Evolutionary conservation across 2,329 filamentous ascomycete species (phyloP).

Genomic region (Lachnellula cervina): DNA sequence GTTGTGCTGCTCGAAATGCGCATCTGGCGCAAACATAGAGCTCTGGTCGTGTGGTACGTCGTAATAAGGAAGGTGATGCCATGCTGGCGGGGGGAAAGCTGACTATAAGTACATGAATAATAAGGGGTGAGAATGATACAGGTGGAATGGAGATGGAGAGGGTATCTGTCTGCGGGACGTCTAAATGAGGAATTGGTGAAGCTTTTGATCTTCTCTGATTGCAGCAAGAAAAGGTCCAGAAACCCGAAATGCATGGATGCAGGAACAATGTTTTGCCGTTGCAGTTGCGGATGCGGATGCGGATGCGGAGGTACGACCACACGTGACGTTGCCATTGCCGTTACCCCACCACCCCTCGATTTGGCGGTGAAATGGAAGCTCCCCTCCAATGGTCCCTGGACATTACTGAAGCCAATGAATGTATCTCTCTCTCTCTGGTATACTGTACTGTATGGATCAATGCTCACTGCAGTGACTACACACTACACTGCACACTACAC

Average conservation of each 20-base stretch:
- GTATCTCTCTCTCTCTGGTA: not conserved
- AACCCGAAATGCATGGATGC: not conserved
- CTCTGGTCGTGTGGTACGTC: constrained; percentile 18
- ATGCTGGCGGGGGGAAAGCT: constrained; percentile 18
- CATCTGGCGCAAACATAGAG: constrained; percentile 30
- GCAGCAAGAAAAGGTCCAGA: not conserved
- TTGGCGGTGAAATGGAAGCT: not conserved
- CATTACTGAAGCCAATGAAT: not conserved
- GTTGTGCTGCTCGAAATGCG: constrained; percentile 20
- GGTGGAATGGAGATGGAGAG: not conserved
- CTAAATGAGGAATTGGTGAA: not conserved
- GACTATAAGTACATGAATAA: not conserved
- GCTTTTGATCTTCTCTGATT: not conserved
- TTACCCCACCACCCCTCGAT: not conserved
- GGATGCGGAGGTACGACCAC: too few relatives aligned
- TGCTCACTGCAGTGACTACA: too few relatives aligned
- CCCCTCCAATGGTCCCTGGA: not conserved
- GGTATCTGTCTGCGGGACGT: not conserved
- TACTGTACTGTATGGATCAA: not conserved
- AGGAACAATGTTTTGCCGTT: not conserved
- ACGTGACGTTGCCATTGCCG: not conserved
- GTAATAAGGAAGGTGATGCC: constrained; percentile 26
- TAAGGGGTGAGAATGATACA: not conserved
- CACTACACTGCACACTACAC: too few relatives aligned
- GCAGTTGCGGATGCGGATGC: not conserved